Percentiles rank a stretch among this genome's conserved stretches.
These are phyloP conservation scores for Calycina herbarum DNA, from an alignment of 2,329 filamentous ascomycete genomes.

Conservation along the genomic window DNA sequence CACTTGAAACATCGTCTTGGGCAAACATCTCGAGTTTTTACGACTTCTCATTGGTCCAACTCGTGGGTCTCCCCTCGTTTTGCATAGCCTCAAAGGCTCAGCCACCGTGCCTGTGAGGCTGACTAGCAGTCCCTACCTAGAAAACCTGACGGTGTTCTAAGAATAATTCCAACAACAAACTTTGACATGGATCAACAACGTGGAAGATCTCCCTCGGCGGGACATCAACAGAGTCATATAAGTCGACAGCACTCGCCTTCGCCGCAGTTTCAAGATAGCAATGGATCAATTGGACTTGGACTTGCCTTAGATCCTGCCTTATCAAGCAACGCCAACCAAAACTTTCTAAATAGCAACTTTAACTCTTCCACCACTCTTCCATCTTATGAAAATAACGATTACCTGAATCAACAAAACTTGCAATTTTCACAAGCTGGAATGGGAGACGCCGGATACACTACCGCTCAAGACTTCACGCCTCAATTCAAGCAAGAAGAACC, in stretches of 20 bases:
- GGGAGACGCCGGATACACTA: constrained; percentile 28
- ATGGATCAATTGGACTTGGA: constrained; percentile 54
- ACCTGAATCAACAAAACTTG: constrained; percentile 43
- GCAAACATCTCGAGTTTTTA: constrained; percentile 6
- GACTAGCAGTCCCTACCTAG: constrained; percentile 21
- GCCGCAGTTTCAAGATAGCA: constrained; percentile 50
- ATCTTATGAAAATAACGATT: constrained; percentile 42
- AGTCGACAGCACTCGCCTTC: constrained; percentile 66
- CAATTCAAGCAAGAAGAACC: constrained; percentile 37
- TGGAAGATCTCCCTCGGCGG: constrained; percentile 63
- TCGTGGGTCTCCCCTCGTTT: constrained; percentile 28
- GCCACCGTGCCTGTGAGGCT: constrained; percentile 35
- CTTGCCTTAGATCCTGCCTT: constrained; percentile 55
- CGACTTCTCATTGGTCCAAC: constrained; percentile 12
- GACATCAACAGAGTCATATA: constrained; percentile 62
- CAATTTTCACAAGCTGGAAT: constrained; percentile 33
- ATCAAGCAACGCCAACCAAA: constrained; percentile 42
- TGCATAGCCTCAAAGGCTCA: constrained; percentile 36
- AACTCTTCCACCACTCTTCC: constrained; percentile 33
- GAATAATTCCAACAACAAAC: constrained; percentile 38
- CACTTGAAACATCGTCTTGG: constrained; percentile 7
- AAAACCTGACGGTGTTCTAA: constrained; percentile 36
- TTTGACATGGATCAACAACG: constrained; percentile 54
- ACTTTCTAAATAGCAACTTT: constrained; percentile 47
- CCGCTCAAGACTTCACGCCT: constrained; percentile 34